Base-by-base conservation (phyloP, 1,139 yeast genomes). In the Groenewaldozyma auringiensis region DNA sequence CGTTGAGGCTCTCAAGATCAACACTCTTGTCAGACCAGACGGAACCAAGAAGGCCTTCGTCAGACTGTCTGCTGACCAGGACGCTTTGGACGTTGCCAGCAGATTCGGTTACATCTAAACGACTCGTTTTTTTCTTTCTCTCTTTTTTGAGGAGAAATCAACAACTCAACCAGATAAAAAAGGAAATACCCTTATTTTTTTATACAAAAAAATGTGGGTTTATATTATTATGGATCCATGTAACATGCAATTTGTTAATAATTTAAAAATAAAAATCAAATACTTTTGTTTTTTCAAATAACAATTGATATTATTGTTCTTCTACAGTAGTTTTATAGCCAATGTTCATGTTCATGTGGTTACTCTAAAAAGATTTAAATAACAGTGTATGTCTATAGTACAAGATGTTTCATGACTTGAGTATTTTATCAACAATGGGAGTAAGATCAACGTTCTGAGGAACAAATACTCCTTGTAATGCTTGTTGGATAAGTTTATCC, bases 11-110 rank as follows among this genome's bases (percentile, higher is more conserved):
- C 78, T 75, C 68, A 80, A 86, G 76, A 89, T 92, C 68, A 87
- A 92, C 92, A 92, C 97, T 66, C 81, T 89, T 74, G 75, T 92
- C 68, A 86, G 95, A 79, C 96, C 98, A 71, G 89, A 92, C 74
- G 98, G 98, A 75, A 85, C 96, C 78, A 92, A 92, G 87, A 94
- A 94, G 83, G 99, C 99, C 70, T 92, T 84, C 80, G 92, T 92
- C 72, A 88, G 95, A 79, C 85, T 92, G 73, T 88, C 97, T 69
- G 94, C 96, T 72, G 98, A 94, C 76, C 86, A 83, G 80, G 99
- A 92, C 78, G 98, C 98, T 73, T 85, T 94, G 74, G 99, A 92
- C 74, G 89, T 92, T 75, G 99, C 98, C 74, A 89, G 89, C 95
- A 88, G 94, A 79, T 92, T 89, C 71, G 97, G 97, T 78, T 88